Evolutionary conservation across 1,284 basidiomycete species (phyloP), one percentile per base, ranked within the genome.

Genomic region (Tilletia walkeri): DNA sequence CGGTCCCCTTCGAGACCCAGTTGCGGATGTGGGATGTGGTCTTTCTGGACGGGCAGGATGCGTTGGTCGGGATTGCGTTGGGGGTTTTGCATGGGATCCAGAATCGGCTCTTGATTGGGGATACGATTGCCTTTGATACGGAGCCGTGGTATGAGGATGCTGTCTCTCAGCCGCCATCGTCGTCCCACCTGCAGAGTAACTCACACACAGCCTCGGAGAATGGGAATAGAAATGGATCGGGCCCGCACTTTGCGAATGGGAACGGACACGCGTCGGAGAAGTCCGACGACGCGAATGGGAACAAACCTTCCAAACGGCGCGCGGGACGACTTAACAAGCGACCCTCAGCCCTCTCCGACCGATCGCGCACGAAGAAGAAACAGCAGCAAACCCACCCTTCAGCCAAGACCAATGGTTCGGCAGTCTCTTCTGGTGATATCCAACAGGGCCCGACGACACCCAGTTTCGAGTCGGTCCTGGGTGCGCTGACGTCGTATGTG

Each of bases 1-100:
- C 91, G 1, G 90, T 99, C n/a, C 94, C 95, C 14, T 99, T 96
- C 84, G 92, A 94, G 84, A 93, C 91, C 59, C 94, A 97, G 85
- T 85, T 99, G 50, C 88, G 96, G 70, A 82, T 99, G 30, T 99
- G 95, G 95, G 95, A 99, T 84, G 92, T 89, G 1, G 91, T 95
- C 80, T 86, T 97, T 65, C 85, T 95, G 30, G 94, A 97, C 74
- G 96, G 96, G 4, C 88, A 89, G 78, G 95, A 99, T 81, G 86
- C 94, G 6, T 92, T 97, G 75, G 87, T 97, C 59, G 87, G 92
- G 45, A 89, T 92, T 0, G 91, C 93, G 0, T 85, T 96, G 0
- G 92, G 91, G 0, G 89, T 99, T 72, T 88, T 99, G 41, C 98
- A 94, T 93, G 89, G 89, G 9, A 92, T 93, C 80, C 87, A 89